Percentiles rank a stretch among this genome's conserved stretches.
Evolutionary conservation across 148 eudicot species (phyloP).

Genomic region (Persicaria maculosa): DNA sequence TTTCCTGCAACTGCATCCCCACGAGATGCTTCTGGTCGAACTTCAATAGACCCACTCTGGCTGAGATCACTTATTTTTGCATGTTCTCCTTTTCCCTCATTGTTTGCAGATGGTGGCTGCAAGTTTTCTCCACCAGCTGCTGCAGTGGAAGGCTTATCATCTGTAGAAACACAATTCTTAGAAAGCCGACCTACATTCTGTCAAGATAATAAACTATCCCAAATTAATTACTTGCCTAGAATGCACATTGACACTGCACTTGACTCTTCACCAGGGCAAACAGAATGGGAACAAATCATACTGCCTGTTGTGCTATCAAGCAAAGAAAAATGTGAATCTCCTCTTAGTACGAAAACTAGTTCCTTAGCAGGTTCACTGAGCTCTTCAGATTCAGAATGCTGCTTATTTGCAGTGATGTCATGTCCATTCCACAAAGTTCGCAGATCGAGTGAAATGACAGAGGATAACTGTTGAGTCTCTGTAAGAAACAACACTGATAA

Average conservation of each 20-base stretch:
- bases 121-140: constrained; percentile 30
- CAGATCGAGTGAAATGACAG: constrained; percentile 42
- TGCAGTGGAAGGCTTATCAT: constrained; percentile 36
- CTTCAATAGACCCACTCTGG: constrained; percentile 25
- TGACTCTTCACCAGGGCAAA: constrained; percentile 33
- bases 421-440: constrained; percentile 25
- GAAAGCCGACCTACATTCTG: constrained; percentile 7
- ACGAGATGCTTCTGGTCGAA: constrained; percentile 18
- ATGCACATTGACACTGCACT: constrained; percentile 61
- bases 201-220: background rate
- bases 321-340: constrained; percentile 43
- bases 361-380: constrained; percentile 34
- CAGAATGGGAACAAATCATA: constrained; percentile 35
- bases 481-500: constrained; percentile 56
- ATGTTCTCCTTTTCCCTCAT: constrained; percentile 30
- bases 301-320: constrained; percentile 56
- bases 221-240: constrained; percentile 53
- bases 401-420: constrained; percentile 19
- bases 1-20: constrained; percentile 24
- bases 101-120: constrained; percentile 26
- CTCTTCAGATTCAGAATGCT: constrained; percentile 30
- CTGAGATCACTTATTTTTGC: constrained; percentile 20
- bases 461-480: constrained; percentile 48
- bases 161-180: constrained; percentile 38
- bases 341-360: constrained; percentile 42